A percentile compares a stretch with the other conserved stretches of the same genome.
Conservation (phyloP, 257 asterid genomes). For the Solanum appendiculatum region DNA sequence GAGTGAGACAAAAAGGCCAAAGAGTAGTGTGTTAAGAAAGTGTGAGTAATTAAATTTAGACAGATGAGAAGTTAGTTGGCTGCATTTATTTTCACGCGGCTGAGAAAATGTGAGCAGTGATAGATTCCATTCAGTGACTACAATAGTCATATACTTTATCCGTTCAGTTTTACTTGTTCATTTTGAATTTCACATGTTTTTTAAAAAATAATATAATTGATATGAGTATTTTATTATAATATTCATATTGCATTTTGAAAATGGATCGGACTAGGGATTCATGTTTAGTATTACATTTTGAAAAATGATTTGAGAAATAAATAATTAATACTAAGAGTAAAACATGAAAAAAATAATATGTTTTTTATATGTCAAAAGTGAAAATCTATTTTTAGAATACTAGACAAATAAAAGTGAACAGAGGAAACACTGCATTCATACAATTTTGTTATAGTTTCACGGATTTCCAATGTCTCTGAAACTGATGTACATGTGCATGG, state of each 20-base stretch:
- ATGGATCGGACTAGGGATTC: not conserved
- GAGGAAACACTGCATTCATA: not conserved
- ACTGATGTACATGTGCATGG: not conserved
- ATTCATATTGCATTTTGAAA: not conserved
- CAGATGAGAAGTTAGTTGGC: not conserved
- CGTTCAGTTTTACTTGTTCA: not conserved
- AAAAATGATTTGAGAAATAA: not conserved
- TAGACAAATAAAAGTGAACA: not conserved
- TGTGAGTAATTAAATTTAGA: not conserved
- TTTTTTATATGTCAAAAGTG: no score
- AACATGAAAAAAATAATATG: not conserved
- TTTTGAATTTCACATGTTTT: not conserved
- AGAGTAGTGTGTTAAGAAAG: no score
- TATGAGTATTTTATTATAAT: no score
- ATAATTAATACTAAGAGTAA: not conserved
- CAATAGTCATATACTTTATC: no score
- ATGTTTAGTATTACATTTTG: not conserved
- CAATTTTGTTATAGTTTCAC: not conserved
- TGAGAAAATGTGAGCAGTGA: not conserved
- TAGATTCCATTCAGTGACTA: not conserved
- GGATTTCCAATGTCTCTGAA: not conserved
- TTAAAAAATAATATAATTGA: no score
- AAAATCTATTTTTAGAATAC: no score
- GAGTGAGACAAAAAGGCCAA: no score
- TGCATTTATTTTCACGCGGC: conserved; percentile 6